Evolutionary conservation across 108 stramenopile genomes (phyloP), one percentile per base, ranked within the genome.

Genomic region (Hondaea fermentalgiana): DNA sequence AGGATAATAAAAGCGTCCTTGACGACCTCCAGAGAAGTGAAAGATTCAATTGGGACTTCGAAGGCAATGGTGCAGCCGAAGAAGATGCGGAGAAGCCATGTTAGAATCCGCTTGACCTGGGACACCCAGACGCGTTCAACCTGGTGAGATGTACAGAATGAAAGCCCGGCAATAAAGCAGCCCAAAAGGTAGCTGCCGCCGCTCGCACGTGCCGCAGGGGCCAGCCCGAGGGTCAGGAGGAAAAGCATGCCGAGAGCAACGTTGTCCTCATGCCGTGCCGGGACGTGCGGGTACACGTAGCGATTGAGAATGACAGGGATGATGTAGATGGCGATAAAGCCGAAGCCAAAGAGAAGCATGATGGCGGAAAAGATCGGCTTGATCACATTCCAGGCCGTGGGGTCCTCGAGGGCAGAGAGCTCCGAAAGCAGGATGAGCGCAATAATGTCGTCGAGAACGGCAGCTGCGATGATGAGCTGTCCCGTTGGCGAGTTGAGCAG

Each of bases 401-500:
- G 49, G 28, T 83, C 4, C 4, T 53, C 76, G 23, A 83, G 51
- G 28, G 76, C 76, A 35, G 14, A 8, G 51, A 83, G 76, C 42
- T 69, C 64, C 21, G 64, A 69, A 42, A 69, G 64, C 2, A 83
- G 45, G 76, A 83, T 53, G 6, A 83, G 76, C 19, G 76, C 45
- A 17, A 83, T 53, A 53, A 83, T 53, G 23, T 83, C 76, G 49
- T 83, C 76, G 28, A 83, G 45, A 17, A 53, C 76, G 45, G 76
- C 76, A 6, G 76, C 76, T 6, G 76, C 76, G 25, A 83, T 53
- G 51, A 83, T 83, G 76, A 53, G 45, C 51, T 83, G 76, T 12
- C 76, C 76, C n/a, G 51, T 47, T 35, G 76, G 45, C n/a, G 76
- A 83, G 76, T 53, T 83, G 49, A 83, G 25, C 51, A 83, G 76